These are phyloP conservation scores for Nevesoporus exiguus DNA, from an alignment of 768 basidiomycete genomes.

Conservation along the genomic window DNA sequence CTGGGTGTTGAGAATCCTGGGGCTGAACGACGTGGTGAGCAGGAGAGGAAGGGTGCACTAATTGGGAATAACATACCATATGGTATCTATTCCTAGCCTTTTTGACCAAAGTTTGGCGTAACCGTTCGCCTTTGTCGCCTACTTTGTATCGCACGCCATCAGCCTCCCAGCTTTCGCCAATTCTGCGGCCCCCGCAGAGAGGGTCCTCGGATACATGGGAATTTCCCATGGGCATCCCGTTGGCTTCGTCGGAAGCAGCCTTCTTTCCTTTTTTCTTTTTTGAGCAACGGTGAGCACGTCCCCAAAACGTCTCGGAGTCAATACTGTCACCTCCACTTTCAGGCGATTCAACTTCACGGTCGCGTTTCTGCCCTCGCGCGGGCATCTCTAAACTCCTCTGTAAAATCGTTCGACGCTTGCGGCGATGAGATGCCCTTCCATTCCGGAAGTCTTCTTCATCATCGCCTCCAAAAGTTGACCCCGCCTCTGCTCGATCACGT, in stretches of 20 bases:
- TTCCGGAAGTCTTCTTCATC: slow-evolving; percentile 39
- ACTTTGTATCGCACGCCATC: slow-evolving; percentile 72
- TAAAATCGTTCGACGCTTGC: slow-evolving; percentile 55
- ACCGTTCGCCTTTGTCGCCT: slow-evolving; percentile 62
- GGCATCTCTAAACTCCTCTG: slow-evolving; percentile 50
- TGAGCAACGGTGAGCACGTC: slow-evolving; percentile 10
- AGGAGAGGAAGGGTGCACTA: slow-evolving; percentile 4
- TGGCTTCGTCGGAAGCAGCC: slow-evolving; percentile 36
- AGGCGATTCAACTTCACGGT: slow-evolving; percentile 50
- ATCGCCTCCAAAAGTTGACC: slow-evolving; percentile 66
- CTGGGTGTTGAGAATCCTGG: slow-evolving; percentile 73
- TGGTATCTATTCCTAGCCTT: slow-evolving; percentile 64
- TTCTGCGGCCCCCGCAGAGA: slow-evolving; percentile 51
- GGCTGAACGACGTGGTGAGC: slow-evolving; percentile 46
- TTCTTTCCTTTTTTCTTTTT: slow-evolving; percentile 59
- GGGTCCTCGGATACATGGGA: slow-evolving; percentile 45
- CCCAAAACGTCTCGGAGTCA: slow-evolving; percentile 10
- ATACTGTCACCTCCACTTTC: slow-evolving; percentile 30
- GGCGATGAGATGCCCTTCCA: slow-evolving; percentile 42
- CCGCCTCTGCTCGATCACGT: slow-evolving; percentile 71
- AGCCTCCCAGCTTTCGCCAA: slow-evolving; percentile 76
- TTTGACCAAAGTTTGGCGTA: slow-evolving; percentile 69
- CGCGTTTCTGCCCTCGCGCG: slow-evolving; percentile 62
- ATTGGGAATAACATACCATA: slow-evolving; percentile 54
- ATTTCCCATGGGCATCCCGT: slow-evolving; percentile 50